These are phyloP conservation scores for Diaporthe vaccinii DNA, from an alignment of 2,329 filamentous ascomycete species.

Conservation along the genomic window DNA sequence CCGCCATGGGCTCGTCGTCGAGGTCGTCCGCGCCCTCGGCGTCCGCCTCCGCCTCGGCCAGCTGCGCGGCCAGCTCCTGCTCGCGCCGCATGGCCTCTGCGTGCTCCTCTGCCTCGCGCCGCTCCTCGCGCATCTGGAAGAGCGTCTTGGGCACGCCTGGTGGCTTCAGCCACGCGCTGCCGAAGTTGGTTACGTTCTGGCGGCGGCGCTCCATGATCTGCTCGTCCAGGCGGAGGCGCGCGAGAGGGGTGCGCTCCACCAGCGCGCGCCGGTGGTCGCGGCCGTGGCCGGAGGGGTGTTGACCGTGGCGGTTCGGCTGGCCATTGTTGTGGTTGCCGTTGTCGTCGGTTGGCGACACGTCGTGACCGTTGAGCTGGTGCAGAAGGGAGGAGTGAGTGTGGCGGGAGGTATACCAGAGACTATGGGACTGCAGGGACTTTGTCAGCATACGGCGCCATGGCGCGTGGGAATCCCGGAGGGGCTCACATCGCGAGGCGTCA, in stretches of 20 bases:
- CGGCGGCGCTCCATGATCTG: constrained; percentile 81
- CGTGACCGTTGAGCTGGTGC: constrained; percentile 34
- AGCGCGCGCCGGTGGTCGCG: constrained; percentile 52
- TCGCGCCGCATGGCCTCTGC: constrained; percentile 80
- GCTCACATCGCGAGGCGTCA: constrained; percentile 78
- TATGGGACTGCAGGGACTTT: constrained; percentile 69
- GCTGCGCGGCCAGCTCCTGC: constrained; percentile 77
- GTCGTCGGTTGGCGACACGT: constrained; percentile 44
- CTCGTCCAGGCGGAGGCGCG: constrained; percentile 82
- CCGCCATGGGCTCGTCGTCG: constrained; percentile 55
- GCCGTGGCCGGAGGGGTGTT: constrained; percentile 48
- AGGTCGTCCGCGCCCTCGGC: constrained; percentile 48
- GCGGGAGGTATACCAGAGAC: constrained; percentile 80
- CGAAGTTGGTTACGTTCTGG: constrained; percentile 86
- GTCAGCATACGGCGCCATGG: constrained; percentile 42
- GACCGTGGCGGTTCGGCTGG: constrained; percentile 41
- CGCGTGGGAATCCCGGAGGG: neutral
- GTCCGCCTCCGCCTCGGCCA: constrained; percentile 76
- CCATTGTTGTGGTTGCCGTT: constrained; percentile 48
- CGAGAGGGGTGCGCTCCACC: constrained; percentile 72
- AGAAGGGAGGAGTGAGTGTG: constrained; percentile 58
- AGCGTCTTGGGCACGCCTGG: constrained; percentile 91
- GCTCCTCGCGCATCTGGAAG: constrained; percentile 90
- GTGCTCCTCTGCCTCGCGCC: constrained; percentile 88
- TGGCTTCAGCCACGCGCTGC: constrained; percentile 90